A percentile compares a stretch with the other conserved stretches of the same genome.
Evolutionary conservation across 371 early-diverging fungal species (phyloP).

Genomic region (Mortierella sp.): DNA sequence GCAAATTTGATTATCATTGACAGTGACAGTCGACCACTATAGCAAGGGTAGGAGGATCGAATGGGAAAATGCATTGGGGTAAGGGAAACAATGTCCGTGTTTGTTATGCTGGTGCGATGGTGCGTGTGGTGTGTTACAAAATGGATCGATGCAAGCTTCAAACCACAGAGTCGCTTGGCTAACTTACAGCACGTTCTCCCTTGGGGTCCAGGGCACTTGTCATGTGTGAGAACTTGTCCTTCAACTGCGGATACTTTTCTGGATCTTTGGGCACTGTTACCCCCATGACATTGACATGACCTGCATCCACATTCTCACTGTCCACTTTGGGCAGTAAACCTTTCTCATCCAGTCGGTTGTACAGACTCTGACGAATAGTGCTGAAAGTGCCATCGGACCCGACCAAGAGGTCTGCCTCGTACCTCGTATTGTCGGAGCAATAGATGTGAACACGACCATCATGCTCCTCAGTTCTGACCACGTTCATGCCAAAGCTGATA

Average conservation of each 20-base stretch:
- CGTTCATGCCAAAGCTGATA: conserved; percentile 20
- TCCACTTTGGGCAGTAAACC: not conserved
- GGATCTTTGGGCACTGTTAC: not conserved
- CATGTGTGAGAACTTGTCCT: not conserved
- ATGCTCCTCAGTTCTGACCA: conserved; percentile 26
- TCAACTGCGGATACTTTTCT: not conserved
- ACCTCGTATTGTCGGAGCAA: conserved; percentile 25
- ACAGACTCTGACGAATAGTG: conserved; percentile 28
- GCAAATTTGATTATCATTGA: not conserved
- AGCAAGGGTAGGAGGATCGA: too few relatives aligned
- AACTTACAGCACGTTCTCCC: not conserved
- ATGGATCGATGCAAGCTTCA: too few relatives aligned
- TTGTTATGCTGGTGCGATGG: too few relatives aligned
- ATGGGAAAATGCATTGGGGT: too few relatives aligned
- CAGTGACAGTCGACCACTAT: not conserved
- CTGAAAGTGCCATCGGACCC: conserved; percentile 43
- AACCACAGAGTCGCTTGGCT: not conserved
- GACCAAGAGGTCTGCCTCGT: conserved; percentile 34
- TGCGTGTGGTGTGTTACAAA: too few relatives aligned
- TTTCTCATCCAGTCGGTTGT: conserved; percentile 10
- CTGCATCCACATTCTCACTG: not conserved
- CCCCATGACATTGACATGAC: not conserved
- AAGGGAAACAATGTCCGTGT: too few relatives aligned
- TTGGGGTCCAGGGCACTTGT: not conserved
- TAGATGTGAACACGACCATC: conserved; percentile 26